Percentiles rank a stretch among this genome's conserved stretches.
Conservation (phyloP, 306 rosid genomes). For the Vigna angularis region DNA sequence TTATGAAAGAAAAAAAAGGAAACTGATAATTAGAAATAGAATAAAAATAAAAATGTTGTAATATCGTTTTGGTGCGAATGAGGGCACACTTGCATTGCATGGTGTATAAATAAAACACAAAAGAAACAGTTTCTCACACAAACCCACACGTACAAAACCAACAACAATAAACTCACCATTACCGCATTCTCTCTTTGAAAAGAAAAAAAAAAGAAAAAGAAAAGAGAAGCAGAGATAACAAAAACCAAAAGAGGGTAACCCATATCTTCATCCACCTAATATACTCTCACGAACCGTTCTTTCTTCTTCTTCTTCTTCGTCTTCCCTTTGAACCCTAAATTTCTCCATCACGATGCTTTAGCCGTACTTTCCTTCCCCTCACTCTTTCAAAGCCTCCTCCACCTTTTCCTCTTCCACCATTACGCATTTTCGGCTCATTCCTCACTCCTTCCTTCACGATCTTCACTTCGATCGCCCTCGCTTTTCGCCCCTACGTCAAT, state of each 20-base stretch:
- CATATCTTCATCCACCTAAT: constrained; percentile 54
- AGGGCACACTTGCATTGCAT: constrained; percentile 53
- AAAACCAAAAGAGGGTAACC: constrained; percentile 41
- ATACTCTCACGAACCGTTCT: constrained; percentile 47
- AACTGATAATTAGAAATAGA: neutral
- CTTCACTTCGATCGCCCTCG: constrained; percentile 44
- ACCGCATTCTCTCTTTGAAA: constrained; percentile 44
- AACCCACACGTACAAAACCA: constrained; percentile 35
- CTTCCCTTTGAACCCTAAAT: constrained; percentile 47
- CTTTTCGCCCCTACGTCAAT: constrained; percentile 1
- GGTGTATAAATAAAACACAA: neutral
- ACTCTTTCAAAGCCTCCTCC: constrained; percentile 20
- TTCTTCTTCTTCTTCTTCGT: constrained; percentile 38
- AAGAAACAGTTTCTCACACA: neutral
- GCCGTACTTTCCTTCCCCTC: constrained; percentile 17
- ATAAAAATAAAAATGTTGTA: neutral
- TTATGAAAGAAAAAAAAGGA: neutral
- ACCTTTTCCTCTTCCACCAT: constrained; percentile 28
- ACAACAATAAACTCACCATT: constrained; percentile 50
- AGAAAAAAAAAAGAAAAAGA: neutral
- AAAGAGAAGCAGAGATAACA: constrained; percentile 36
- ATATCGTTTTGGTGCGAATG: constrained; percentile 46
- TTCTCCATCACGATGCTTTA: constrained; percentile 28
- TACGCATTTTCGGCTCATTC: constrained; percentile 34
- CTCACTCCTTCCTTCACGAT: constrained; percentile 42